Evolutionary conservation across 768 basidiomycete species (phyloP), one percentile per base, ranked within the genome.

Genomic region (Leccinellum luteum): DNA sequence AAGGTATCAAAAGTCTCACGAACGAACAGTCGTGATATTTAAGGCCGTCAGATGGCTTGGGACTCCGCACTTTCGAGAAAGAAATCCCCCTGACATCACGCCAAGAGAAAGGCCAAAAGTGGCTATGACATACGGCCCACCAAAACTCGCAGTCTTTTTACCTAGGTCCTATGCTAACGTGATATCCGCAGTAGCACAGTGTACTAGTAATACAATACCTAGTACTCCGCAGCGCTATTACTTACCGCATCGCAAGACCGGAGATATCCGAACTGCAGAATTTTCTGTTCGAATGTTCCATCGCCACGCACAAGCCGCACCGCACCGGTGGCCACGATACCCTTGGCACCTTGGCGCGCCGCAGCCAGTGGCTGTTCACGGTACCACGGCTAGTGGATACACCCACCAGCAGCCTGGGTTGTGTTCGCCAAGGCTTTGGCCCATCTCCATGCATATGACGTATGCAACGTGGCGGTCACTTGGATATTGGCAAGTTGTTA

Each of bases 281-380:
- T 19, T 2, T 68, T 69, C 67, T 32, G 69, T 64, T 69, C 59
- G 67, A 69, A 68, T 56, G 52, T 68, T 68, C 67, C 56, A 62
- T 64, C 21, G 57, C 59, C 66, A 58, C 60, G 15, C 28, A 49
- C 45, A 14, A 60, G 52, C 55, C 56, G 45, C n/a, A 44, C 30
- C 27, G n/a, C n/a, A n/a, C n/a, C n/a, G 17, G 14, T 14, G 17
- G 10, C 45, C n/a, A 44, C 35, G 38, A n/a, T 41, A 41, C n/a
- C 35, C 35, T 41, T 41, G 38, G 38, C 38, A 41, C 38, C 38
- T 41, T 41, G 38, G 9, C 38, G n/a, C 38, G 38, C 38, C 17
- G 38, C 38, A n/a, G 3, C 35, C 9, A 35, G 34, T n/a, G 17
- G 17, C 38, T 38, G 38, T 38, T 3, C 38, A 38, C 38, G 25